Evolutionary conservation across 768 basidiomycete species (phyloP).

Genomic region (Suillus weaverae): DNA sequence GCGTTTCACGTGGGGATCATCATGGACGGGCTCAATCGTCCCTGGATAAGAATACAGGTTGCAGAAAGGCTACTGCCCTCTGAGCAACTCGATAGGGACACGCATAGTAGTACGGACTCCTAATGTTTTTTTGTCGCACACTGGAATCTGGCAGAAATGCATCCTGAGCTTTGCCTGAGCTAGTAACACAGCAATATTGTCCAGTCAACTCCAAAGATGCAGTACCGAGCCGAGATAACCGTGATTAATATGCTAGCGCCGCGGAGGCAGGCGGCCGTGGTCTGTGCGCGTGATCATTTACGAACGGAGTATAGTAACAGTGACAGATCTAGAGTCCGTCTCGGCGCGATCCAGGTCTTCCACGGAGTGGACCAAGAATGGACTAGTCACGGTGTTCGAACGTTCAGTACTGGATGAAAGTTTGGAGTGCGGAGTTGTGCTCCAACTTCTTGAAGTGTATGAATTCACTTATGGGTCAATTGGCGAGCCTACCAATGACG

Average conservation of each 20-base stretch:
- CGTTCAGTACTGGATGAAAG: not conserved
- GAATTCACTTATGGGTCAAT: no score
- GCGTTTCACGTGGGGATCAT: not conserved
- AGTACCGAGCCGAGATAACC: not conserved
- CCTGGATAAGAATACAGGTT: not conserved
- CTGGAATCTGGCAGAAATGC: not conserved
- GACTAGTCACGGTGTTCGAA: no score
- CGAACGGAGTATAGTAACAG: not conserved
- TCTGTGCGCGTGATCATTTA: not conserved
- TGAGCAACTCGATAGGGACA: not conserved
- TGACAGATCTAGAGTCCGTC: not conserved
- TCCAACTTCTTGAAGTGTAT: not conserved
- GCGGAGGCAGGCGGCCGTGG: not conserved
- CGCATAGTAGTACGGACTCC: not conserved
- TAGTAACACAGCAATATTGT: not conserved
- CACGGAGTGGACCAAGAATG: not conserved
- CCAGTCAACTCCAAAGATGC: not conserved
- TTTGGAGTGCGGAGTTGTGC: not conserved
- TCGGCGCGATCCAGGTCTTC: not conserved
- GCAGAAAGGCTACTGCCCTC: not conserved
- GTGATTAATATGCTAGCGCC: not conserved
- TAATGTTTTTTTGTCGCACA: not conserved
- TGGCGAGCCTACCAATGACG: no score
- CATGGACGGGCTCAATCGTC: not conserved
- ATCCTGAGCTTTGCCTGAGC: not conserved